Percentiles rank a stretch among this genome's conserved stretches.
Evolutionary conservation across 345 rosid species (phyloP).

Genomic region (Eucalyptus tenuipes): DNA sequence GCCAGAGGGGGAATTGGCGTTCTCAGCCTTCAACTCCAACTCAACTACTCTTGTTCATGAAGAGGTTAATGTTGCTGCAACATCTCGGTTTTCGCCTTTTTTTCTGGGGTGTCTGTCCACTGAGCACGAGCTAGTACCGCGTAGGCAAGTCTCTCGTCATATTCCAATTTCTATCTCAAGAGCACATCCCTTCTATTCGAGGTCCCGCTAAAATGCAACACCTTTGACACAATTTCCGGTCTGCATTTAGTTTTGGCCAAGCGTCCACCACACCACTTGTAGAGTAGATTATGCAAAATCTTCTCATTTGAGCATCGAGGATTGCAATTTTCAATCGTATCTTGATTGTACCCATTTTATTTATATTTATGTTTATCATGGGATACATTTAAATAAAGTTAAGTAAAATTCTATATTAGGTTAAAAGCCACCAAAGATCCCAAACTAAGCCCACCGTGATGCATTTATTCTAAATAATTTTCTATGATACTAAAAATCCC

Average conservation of each 20-base stretch:
- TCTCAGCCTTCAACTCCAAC: background rate
- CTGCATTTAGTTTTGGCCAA: background rate
- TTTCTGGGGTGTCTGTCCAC: background rate
- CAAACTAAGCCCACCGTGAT: fast-evolving
- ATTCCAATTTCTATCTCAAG: background rate
- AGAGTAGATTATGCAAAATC: background rate
- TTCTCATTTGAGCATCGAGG: background rate
- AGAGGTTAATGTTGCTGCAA: background rate
- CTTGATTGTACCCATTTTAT: background rate
- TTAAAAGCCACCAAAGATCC: too few relatives aligned
- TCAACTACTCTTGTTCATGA: background rate
- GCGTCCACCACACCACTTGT: background rate
- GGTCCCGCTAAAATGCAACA: background rate
- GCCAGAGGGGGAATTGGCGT: background rate
- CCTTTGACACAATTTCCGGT: background rate
- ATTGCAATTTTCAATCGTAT: background rate
- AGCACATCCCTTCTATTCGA: background rate
- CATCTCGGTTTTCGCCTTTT: background rate
- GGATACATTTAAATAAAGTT: too few relatives aligned
- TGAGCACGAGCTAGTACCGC: background rate
- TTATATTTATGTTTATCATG: background rate
- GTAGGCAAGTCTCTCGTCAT: background rate
- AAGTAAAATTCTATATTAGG: too few relatives aligned
- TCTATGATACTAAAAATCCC: too few relatives aligned
- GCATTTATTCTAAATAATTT: too few relatives aligned